A percentile compares a stretch with the other conserved stretches of the same genome.
Evolutionary conservation across 768 basidiomycete genomes (phyloP).

Genomic region (Dioszegia hungarica): DNA sequence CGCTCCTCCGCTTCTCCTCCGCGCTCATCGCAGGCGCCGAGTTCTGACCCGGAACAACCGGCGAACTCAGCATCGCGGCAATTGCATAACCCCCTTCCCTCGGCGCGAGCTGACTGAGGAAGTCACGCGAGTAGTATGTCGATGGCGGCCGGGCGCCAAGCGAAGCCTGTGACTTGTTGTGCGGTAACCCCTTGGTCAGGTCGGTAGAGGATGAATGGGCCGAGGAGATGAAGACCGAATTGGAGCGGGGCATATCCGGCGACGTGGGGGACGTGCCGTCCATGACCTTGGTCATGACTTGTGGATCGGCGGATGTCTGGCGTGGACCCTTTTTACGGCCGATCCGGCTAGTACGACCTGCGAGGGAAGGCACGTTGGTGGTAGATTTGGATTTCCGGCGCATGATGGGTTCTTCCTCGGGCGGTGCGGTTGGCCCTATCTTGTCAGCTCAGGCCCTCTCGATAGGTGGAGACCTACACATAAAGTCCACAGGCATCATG

Average conservation of each 20-base stretch:
- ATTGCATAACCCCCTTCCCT: conserved; percentile 49
- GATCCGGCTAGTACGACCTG: conserved; percentile 2
- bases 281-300: neutral
- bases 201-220: conserved; percentile 36
- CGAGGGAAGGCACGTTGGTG: conserved; percentile 23
- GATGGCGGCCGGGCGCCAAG: conserved; percentile 25
- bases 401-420: conserved; percentile 11
- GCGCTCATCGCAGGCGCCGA: conserved; percentile 10
- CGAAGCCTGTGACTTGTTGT: conserved; percentile 8
- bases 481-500: conserved; percentile 31
- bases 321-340: conserved; percentile 8
- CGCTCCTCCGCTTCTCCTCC: conserved; percentile 25
- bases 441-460: neutral
- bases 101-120: conserved; percentile 38
- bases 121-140: conserved; percentile 45
- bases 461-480: conserved; percentile 25
- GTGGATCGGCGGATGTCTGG: conserved; percentile 7
- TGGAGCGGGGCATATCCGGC: neutral
- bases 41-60: conserved; percentile 15
- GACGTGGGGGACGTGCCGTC: neutral
- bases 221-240: conserved; percentile 20
- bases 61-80: conserved; percentile 38
- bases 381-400: conserved; percentile 26
- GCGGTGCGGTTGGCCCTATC: conserved; percentile 37
- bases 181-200: conserved; percentile 12